These are phyloP conservation scores for Komagataella populi DNA, from an alignment of 805 yeast genomes.

Conservation along the genomic window DNA sequence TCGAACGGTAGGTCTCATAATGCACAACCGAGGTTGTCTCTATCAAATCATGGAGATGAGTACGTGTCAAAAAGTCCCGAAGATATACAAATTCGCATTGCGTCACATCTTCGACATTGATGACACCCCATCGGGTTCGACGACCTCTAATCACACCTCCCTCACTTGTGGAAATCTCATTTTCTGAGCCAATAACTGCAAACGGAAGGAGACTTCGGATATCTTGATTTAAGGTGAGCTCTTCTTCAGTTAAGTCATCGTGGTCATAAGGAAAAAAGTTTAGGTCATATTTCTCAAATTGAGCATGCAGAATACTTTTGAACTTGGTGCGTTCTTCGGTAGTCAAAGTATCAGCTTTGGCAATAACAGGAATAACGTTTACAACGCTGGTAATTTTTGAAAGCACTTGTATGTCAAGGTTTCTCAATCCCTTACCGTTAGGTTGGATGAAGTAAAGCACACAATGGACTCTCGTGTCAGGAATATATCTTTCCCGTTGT, in stretches of 20 bases:
- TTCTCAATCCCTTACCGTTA: slow-evolving; percentile 71
- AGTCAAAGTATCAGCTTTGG: slow-evolving; percentile 85
- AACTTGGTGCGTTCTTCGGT: slow-evolving; percentile 69
- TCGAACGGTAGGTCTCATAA: slow-evolving; percentile 86
- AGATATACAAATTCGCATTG: slow-evolving; percentile 94
- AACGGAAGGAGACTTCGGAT: slow-evolving; percentile 76
- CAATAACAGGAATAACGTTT: slow-evolving; percentile 91
- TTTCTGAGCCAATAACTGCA: slow-evolving; percentile 88
- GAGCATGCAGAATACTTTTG: slow-evolving; percentile 65
- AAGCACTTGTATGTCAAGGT: slow-evolving; percentile 71
- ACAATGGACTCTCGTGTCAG: slow-evolving; percentile 89
- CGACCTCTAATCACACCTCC: slow-evolving; percentile 83
- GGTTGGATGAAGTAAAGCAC: slow-evolving; percentile 87
- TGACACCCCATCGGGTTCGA: slow-evolving; percentile 86
- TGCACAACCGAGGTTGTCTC: slow-evolving; percentile 83
- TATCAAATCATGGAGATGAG: slow-evolving; percentile 90
- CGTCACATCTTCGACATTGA: slow-evolving; percentile 84
- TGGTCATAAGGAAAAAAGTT: slow-evolving; percentile 64
- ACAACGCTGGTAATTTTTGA: slow-evolving; percentile 79
- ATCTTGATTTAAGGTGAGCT: slow-evolving; percentile 58
- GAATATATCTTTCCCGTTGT: slow-evolving; percentile 69
- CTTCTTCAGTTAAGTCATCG: slow-evolving; percentile 51
- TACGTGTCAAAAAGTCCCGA: slow-evolving; percentile 87
- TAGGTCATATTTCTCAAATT: slow-evolving; percentile 59
- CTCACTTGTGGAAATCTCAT: slow-evolving; percentile 48